Conservation (phyloP, 768 basidiomycete species). For the Russula abietina region DNA sequence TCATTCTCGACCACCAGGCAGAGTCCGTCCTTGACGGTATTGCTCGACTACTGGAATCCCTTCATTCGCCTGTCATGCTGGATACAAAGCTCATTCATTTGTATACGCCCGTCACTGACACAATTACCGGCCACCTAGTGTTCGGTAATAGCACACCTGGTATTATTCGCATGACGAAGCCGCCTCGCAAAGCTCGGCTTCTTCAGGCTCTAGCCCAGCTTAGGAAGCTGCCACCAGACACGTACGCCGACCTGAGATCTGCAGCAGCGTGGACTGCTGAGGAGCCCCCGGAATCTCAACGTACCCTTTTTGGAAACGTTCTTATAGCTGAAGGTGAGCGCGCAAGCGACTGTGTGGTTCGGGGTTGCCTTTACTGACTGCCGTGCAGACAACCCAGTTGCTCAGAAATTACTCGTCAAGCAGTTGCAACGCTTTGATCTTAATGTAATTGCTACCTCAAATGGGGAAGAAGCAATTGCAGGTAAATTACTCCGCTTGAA, state of each 20-base stretch:
- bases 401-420: constrained; percentile 59
- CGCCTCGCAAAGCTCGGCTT: constrained; percentile 53
- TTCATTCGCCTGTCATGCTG: constrained; percentile 35
- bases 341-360: not conserved
- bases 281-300: constrained; percentile 41
- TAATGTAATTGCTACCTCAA: constrained; percentile 54
- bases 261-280: constrained; percentile 42
- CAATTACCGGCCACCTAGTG: constrained; percentile 44
- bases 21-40: constrained; percentile 54
- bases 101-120: constrained; percentile 62
- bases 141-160: constrained; percentile 49
- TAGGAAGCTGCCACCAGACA: constrained; percentile 47
- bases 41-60: constrained; percentile 42
- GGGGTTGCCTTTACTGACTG: not conserved
- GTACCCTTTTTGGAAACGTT: constrained; percentile 59
- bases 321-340: constrained; percentile 63
- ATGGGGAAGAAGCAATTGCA: constrained; percentile 61
- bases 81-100: constrained; percentile 65
- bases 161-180: constrained; percentile 65
- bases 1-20: constrained; percentile 62
- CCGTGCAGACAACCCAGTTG: constrained; percentile 58
- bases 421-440: constrained; percentile 59
- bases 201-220: constrained; percentile 56
- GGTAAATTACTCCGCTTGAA: constrained; percentile 32
- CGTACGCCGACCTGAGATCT: constrained; percentile 35